Conservation (phyloP, 305 asterid species). For the Fraxinus floribunda region DNA sequence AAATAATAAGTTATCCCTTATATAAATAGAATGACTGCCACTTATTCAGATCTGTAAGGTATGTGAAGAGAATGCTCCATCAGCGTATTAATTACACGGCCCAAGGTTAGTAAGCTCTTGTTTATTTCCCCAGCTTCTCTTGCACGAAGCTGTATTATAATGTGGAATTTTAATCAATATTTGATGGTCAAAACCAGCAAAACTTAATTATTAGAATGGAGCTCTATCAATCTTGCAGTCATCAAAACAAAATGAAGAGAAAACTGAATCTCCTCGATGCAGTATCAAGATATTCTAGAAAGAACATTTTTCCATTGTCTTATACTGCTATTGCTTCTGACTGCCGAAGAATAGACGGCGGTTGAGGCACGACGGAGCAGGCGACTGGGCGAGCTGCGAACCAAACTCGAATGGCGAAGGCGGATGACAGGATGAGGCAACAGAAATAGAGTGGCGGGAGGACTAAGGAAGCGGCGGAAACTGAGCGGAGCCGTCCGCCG, state of each 20-base stretch:
- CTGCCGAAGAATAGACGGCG: background rate
- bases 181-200: conserved; percentile 10
- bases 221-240: background rate
- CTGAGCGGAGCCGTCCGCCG: too few relatives aligned
- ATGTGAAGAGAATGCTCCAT: conserved; percentile 79
- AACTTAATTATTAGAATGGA: background rate
- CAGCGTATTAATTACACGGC: conserved; percentile 77
- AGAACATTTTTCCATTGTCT: background rate
- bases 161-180: conserved; percentile 5
- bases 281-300: background rate
- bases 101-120: conserved; percentile 80
- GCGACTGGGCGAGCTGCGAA: too few relatives aligned
- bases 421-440: too few relatives aligned
- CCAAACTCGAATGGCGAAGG: too few relatives aligned
- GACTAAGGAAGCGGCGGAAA: too few relatives aligned
- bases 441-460: too few relatives aligned
- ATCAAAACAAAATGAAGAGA: background rate
- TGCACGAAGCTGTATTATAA: conserved; percentile 65
- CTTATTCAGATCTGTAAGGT: conserved; percentile 67
- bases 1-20: background rate
- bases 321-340: background rate
- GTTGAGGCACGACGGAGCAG: too few relatives aligned
- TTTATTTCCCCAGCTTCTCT: conserved; percentile 94
- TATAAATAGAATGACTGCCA: background rate
- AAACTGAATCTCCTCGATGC: background rate